phyloP scores from a whole-genome alignment of 768 basidiomycete species.

The Trichaptum fuscoviolaceum region DNA sequence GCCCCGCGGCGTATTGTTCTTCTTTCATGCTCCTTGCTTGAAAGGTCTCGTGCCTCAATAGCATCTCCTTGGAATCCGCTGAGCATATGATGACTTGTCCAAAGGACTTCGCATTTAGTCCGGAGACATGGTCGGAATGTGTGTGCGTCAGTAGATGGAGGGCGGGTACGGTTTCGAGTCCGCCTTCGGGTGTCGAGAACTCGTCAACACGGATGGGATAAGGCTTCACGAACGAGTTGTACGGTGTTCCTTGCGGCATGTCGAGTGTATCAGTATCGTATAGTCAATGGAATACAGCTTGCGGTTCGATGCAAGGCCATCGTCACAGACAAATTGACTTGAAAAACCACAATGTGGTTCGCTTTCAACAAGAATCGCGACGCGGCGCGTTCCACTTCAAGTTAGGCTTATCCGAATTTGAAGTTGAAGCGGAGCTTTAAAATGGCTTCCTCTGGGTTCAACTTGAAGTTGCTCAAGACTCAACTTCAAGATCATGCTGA shows the following conservation, averaged over 20 bases:
- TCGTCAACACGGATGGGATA: slow-evolving; percentile 86
- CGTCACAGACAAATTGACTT: not conserved
- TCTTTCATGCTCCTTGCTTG: slow-evolving; percentile 56
- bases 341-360: not conserved
- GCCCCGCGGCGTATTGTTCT: slow-evolving; percentile 43
- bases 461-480: no score
- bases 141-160: slow-evolving; percentile 85
- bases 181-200: slow-evolving; percentile 45
- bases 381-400: no score
- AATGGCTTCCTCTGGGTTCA: no score
- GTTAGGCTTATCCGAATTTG: no score
- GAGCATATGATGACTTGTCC: slow-evolving; percentile 73
- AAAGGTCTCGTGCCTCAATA: slow-evolving; percentile 71
- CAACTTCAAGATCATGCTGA: no score
- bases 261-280: not conserved
- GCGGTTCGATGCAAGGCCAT: not conserved
- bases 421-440: no score
- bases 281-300: not conserved
- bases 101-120: slow-evolving; percentile 73
- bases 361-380: no score
- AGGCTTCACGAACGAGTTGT: slow-evolving; percentile 68
- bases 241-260: slow-evolving; percentile 78
- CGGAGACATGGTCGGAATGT: slow-evolving; percentile 82
- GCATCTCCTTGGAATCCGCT: slow-evolving; percentile 78
- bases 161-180: slow-evolving; percentile 19